A percentile compares a stretch with the other conserved stretches of the same genome.
Conservation (phyloP, 805 yeast species). For the Myxozyma geophila region DNA sequence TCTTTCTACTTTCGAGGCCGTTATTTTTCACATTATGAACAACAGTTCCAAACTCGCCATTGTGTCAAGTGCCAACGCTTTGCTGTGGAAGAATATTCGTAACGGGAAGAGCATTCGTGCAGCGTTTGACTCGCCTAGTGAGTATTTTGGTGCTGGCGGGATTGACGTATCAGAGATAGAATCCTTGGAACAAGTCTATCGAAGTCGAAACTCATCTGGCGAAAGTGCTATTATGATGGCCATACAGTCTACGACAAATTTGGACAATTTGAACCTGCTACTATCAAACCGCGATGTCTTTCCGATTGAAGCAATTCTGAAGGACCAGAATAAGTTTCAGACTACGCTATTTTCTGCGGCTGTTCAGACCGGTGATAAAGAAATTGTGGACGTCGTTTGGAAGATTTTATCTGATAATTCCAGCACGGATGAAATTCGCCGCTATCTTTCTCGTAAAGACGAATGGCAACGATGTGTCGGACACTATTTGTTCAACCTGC, state of each 20-base stretch:
- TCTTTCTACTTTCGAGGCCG: slow-evolving; percentile 82
- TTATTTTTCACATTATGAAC: slow-evolving; percentile 63
- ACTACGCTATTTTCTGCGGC: slow-evolving; percentile 66
- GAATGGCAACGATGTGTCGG: slow-evolving; percentile 64
- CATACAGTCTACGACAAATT: slow-evolving; percentile 50
- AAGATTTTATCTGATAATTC: slow-evolving; percentile 52
- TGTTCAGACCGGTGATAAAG: slow-evolving; percentile 57
- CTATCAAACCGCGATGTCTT: slow-evolving; percentile 55
- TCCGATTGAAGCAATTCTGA: slow-evolving; percentile 67
- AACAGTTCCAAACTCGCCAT: slow-evolving; percentile 48
- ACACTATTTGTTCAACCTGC: slow-evolving; percentile 69
- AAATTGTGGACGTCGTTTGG: slow-evolving; percentile 54
- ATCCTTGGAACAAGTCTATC: slow-evolving; percentile 32
- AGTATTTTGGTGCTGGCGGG: slow-evolving; percentile 28
- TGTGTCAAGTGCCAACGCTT: slow-evolving; percentile 54
- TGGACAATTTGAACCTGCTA: slow-evolving; percentile 53
- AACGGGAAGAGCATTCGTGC: slow-evolving; percentile 19
- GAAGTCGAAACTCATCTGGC: slow-evolving; percentile 50
- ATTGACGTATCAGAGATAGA: slow-evolving; percentile 34
- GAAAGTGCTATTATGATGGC: slow-evolving; percentile 74
- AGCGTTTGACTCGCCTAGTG: slow-evolving; percentile 30
- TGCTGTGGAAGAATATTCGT: slow-evolving; percentile 60
- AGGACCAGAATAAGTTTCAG: slow-evolving; percentile 61
- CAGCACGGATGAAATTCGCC: slow-evolving; percentile 52
- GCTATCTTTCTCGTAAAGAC: slow-evolving; percentile 60